Conservation (phyloP, 768 basidiomycete species). For the Leccinum olivaceopallidum region DNA sequence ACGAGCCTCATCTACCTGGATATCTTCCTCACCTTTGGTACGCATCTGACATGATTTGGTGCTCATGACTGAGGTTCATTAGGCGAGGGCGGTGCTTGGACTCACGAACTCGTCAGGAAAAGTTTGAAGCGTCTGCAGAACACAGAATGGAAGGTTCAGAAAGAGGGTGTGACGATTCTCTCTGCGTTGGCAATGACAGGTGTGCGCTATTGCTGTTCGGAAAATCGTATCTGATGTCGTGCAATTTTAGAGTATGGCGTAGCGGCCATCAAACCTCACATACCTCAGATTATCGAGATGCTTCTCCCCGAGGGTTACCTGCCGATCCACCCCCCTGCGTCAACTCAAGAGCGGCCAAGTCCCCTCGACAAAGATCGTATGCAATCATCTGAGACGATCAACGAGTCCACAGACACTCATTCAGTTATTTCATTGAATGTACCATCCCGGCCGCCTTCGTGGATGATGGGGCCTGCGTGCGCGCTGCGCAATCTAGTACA, state of each 20-base stretch:
- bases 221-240: neutral
- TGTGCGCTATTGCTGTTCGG: neutral
- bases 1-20: neutral
- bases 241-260: neutral
- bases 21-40: neutral
- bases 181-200: neutral
- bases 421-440: neutral
- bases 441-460: neutral
- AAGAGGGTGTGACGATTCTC: neutral
- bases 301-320: neutral
- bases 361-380: neutral
- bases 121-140: neutral
- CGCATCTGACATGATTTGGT: neutral
- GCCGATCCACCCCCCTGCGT: neutral
- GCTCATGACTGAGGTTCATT: neutral
- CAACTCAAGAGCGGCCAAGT: no score
- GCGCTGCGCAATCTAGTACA: neutral
- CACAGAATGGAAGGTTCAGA: neutral
- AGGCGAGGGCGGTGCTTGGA: neutral
- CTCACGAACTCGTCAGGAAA: neutral
- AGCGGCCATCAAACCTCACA: neutral
- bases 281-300: neutral
- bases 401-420: neutral
- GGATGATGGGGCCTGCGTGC: neutral
- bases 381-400: neutral